phyloP scores from a whole-genome alignment of 164 flowering plant genomes.

The Macadamia tetraphylla region DNA sequence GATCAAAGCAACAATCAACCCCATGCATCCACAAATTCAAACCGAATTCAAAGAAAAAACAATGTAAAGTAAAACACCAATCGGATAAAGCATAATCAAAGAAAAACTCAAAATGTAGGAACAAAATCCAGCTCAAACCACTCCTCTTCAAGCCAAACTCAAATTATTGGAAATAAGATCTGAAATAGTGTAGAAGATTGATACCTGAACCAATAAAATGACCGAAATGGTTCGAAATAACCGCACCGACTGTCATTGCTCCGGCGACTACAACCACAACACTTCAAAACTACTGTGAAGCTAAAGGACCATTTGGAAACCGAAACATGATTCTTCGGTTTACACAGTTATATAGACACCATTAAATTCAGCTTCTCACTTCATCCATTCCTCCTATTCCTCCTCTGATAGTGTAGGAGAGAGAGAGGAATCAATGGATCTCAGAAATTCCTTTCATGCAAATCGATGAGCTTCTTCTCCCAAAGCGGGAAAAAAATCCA shows the following conservation, averaged over 20 bases:
- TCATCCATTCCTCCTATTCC: too few species aligned
- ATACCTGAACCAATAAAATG: conserved; percentile 62
- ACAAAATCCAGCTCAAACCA: conserved; percentile 1
- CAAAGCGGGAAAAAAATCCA: conserved; percentile 21
- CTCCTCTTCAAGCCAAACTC: too few species aligned
- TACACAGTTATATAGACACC: not conserved
- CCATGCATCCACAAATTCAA: too few species aligned
- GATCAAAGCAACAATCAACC: too few species aligned
- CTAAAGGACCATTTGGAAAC: not conserved
- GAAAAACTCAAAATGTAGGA: conserved; percentile 15
- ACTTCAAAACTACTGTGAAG: not conserved
- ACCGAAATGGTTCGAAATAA: conserved; percentile 59
- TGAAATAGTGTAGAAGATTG: not conserved
- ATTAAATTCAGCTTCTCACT: not conserved
- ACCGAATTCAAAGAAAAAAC: too few species aligned
- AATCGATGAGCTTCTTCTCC: not conserved
- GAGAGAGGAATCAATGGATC: conserved; percentile 16
- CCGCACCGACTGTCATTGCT: conserved; percentile 66
- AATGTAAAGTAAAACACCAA: not conserved
- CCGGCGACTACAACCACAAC: conserved; percentile 1
- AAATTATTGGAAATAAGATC: not conserved
- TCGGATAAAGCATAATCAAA: not conserved
- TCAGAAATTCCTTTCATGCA: conserved; percentile 9
- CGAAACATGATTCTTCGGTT: not conserved
- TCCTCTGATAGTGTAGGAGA: too few species aligned